These are phyloP conservation scores for Rhodotorula glutinis DNA, from an alignment of 1,284 basidiomycete species.

Conservation along the genomic window DNA sequence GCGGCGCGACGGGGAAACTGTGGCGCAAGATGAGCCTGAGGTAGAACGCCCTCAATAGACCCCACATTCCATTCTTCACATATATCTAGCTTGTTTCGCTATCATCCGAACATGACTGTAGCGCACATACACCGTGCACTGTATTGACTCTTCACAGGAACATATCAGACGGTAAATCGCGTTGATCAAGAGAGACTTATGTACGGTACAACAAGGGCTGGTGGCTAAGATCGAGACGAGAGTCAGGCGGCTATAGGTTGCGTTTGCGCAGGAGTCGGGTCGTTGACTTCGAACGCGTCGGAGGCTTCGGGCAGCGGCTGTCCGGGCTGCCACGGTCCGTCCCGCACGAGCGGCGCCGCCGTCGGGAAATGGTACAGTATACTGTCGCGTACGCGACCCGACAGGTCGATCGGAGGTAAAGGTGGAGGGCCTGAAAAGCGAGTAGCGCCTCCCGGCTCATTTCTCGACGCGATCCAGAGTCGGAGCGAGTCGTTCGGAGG, in stretches of 20 bases:
- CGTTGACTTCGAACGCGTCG: background rate
- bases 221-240: too few species aligned
- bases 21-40: conserved; percentile 20
- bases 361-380: conserved; percentile 10
- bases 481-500: background rate
- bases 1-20: conserved; percentile 24
- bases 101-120: too few species aligned
- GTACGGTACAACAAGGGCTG: too few species aligned
- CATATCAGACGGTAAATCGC: too few species aligned
- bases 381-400: background rate
- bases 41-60: background rate
- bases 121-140: too few species aligned
- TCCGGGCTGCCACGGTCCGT: background rate
- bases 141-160: too few species aligned
- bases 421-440: background rate
- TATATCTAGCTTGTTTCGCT: background rate
- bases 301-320: background rate
- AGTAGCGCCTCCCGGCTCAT: background rate
- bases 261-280: too few species aligned
- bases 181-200: too few species aligned
- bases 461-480: background rate
- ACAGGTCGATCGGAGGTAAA: conserved; percentile 5
- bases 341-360: background rate
- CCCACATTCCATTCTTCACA: too few species aligned
- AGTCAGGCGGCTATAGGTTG: too few species aligned